Evolutionary conservation across 2,329 filamentous ascomycete species (phyloP), one percentile per base, ranked within the genome.

Genomic region (Neonectria punicea): DNA sequence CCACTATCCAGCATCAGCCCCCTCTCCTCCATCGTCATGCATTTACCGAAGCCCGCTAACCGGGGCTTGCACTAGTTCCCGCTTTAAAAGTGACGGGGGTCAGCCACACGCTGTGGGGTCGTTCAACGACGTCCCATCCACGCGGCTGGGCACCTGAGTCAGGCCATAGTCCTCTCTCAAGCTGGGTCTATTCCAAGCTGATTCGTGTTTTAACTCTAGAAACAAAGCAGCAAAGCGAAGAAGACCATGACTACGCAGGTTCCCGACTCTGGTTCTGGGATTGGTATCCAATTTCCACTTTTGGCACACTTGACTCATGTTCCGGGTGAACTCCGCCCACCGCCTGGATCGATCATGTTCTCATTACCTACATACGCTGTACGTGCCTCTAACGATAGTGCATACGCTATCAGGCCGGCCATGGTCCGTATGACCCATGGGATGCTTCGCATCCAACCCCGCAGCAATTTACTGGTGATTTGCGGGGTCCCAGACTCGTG

Each of bases 61-160:
- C 9, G 66, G 67, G 66, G 60, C 61, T 50, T 71, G 66, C 70
- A 54, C 69, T 78, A 78, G 77, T 63, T 77, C 76, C 76, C 75
- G 76, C 62, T 58, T 67, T 57, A 65, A 53, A 63, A 36, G 18
- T 58, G 47, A 65, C 56, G 55, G 66, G 61, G 64, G 60, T 64
- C 53, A 63, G 61, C 62, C 69, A 68, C 51, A 63, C 46, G 65
- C 65, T 62, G 70, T 70, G 73, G 70, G 67, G 62, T 56, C 57
- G 67, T 74, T 71, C 69, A 72, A 76, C 75, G 60, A 76, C 75
- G 72, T 71, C 68, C 72, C 67, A 72, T 65, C 53, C 63, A 67
- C 69, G 66, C 67, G 71, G 72, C 71, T 73, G 65, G 55, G 51
- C 65, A 41, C 47, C 44, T 20, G 20, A 20, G 34, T 65, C 53